Percentiles rank a stretch among this genome's conserved stretches.
These are phyloP conservation scores for Drosera spatulata DNA, from an alignment of 179 eudicot genomes.

Conservation along the genomic window DNA sequence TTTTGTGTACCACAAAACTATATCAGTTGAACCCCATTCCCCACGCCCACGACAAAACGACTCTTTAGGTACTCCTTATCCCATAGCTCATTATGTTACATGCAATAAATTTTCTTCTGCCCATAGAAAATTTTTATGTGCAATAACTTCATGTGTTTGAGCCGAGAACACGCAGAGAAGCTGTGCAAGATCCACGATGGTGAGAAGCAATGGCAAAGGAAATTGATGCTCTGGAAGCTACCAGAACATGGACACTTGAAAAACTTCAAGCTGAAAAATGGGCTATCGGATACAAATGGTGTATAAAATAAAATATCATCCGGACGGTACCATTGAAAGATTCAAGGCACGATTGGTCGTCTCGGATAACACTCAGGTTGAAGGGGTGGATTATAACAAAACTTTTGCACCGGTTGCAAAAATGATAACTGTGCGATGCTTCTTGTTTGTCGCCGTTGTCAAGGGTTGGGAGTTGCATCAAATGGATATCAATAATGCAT, in stretches of 20 bases:
- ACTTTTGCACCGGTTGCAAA: background rate
- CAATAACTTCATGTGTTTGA: background rate
- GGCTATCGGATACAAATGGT: background rate
- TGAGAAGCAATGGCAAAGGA: background rate
- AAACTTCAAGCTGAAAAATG: background rate
- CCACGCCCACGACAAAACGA: background rate
- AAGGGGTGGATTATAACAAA: background rate
- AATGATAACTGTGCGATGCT: background rate
- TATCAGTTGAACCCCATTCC: background rate
- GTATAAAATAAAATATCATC: background rate
- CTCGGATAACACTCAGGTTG: background rate
- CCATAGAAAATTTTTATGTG: background rate
- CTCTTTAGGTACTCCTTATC: constrained; percentile 1
- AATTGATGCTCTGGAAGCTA: background rate
- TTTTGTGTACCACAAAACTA: background rate
- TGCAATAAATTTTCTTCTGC: background rate
- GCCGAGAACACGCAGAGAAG: background rate
- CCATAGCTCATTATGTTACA: background rate
- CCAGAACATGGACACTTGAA: background rate
- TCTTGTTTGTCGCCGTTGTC: background rate
- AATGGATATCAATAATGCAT: background rate
- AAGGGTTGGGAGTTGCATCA: background rate
- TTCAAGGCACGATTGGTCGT: background rate
- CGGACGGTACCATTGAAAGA: background rate
- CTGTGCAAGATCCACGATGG: background rate